Base-by-base conservation (phyloP, 2,329 filamentous ascomycete genomes). In the Pseudocercospora fuligena region DNA sequence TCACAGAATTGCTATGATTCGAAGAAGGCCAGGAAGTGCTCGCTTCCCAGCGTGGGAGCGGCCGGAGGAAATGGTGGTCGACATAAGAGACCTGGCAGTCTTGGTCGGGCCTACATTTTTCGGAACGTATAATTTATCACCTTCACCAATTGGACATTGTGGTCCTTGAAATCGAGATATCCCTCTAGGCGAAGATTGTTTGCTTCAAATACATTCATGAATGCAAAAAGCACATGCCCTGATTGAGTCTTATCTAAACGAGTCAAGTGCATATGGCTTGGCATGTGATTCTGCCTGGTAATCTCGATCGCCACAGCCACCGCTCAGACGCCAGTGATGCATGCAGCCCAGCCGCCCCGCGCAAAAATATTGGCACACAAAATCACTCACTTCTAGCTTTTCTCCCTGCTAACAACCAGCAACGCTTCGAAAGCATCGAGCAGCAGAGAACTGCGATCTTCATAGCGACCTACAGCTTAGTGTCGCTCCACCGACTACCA, bases 11-110 rank as follows among this genome's bases (percentile, higher is more conserved):
- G 72, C 66, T 12, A 80, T 80, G 77, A 67, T 81, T 27, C 76
- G 75, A 65, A 67, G 76, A 76, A 43, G 74, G 74, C 16, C 70
- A 71, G 23, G 78, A 74, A 16, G 67, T 73, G 61, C 75, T 77
- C 65, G 66, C 6, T 72, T 70, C 46, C 75, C 80, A 1, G 77
- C 78, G 21, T 82, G 80, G 78, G 81, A 82, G 65, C 74, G 75
- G 23, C 78, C 80, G 1, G 76, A 77, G 29, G 72, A 79, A 40
- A 70, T 83, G 40, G 78, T 81, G 16, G 64, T 76, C 31, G 81
- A 83, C 72, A 66, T 83, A 65, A 75, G 80, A 64, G 80, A 81
- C 63, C 79, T 79, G 67, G 80, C 71, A 4, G 64, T 43, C 8
- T 47, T 71, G 31, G 46, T 72, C 11, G 60, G 46, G 14, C 58